Conservation (phyloP, 192 early-diverging fungal species). For the Coemansia sp. region DNA sequence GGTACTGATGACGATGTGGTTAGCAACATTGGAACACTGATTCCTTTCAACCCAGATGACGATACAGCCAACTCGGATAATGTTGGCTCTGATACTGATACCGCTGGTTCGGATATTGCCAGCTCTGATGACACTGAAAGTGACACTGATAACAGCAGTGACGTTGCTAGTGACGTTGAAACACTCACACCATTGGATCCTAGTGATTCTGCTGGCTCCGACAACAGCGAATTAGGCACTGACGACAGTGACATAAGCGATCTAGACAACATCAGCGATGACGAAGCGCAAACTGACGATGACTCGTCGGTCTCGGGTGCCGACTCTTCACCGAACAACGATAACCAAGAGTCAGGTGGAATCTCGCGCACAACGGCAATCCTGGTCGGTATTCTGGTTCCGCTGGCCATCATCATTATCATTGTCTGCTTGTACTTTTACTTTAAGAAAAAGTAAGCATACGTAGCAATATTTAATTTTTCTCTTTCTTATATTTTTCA, state of each 20-base stretch:
- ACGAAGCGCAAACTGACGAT: neutral
- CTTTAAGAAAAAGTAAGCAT: slow-evolving; percentile 20
- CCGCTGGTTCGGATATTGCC: neutral
- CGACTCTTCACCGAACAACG: slow-evolving; percentile 8
- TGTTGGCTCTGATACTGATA: neutral
- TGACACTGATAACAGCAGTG: neutral
- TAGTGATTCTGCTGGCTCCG: neutral
- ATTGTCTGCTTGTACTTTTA: slow-evolving; percentile 27
- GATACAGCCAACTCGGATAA: neutral
- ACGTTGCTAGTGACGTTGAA: neutral
- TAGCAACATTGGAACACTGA: neutral
- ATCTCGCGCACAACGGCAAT: slow-evolving; percentile 30
- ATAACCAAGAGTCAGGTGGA: slow-evolving; percentile 10
- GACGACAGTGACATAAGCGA: neutral
- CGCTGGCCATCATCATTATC: slow-evolving; percentile 23
- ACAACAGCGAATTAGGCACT: neutral
- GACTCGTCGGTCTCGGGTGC: neutral
- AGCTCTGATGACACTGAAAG: neutral
- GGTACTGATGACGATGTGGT: neutral
- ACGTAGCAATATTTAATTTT: neutral
- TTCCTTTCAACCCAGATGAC: neutral
- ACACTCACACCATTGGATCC: neutral
- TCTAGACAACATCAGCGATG: neutral
- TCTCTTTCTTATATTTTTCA: no score
- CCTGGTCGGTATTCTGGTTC: slow-evolving; percentile 28